A percentile compares a stretch with the other conserved stretches of the same genome.
Conservation (phyloP, 1,284 basidiomycete species). For the Apiotrichum brassicae region DNA sequence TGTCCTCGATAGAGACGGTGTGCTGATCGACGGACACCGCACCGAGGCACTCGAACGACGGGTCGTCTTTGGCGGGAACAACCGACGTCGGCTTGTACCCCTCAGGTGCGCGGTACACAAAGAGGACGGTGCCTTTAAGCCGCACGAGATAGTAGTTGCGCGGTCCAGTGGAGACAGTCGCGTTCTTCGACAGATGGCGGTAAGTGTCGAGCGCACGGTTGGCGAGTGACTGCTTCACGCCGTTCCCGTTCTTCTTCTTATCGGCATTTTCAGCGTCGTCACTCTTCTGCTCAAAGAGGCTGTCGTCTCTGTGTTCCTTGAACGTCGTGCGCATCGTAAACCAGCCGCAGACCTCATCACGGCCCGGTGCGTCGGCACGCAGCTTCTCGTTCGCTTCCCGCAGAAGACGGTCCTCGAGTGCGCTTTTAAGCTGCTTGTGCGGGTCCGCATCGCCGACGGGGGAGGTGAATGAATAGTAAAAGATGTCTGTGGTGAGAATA, state of each 20-base stretch:
- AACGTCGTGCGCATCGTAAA: constrained; percentile 76
- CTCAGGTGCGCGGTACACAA: constrained; percentile 56
- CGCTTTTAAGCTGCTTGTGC: constrained; percentile 47
- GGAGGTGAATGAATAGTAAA: constrained; percentile 24
- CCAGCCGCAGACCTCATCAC: constrained; percentile 55
- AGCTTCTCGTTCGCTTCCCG: constrained; percentile 5
- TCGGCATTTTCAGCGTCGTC: neutral
- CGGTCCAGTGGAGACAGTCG: constrained; percentile 31
- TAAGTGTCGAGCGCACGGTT: constrained; percentile 9
- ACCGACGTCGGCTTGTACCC: constrained; percentile 45
- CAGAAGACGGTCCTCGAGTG: constrained; percentile 18
- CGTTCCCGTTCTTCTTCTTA: neutral
- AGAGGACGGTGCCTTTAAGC: constrained; percentile 79
- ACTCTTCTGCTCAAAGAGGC: neutral
- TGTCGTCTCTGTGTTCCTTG: constrained; percentile 49
- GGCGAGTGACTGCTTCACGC: constrained; percentile 54
- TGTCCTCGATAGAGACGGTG: constrained; percentile 65
- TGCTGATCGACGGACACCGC: constrained; percentile 69
- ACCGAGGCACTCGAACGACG: constrained; percentile 65
- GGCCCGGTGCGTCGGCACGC: constrained; percentile 13
- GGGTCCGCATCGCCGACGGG: constrained; percentile 59
- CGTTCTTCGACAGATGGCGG: constrained; percentile 51
- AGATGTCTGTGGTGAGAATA: too few species aligned
- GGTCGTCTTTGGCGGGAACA: constrained; percentile 8
- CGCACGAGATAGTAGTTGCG: constrained; percentile 84